A percentile compares a stretch with the other conserved stretches of the same genome.
phyloP scores from a whole-genome alignment of 2,329 filamentous ascomycete species.

The Myriosclerotinia scirpicola region DNA sequence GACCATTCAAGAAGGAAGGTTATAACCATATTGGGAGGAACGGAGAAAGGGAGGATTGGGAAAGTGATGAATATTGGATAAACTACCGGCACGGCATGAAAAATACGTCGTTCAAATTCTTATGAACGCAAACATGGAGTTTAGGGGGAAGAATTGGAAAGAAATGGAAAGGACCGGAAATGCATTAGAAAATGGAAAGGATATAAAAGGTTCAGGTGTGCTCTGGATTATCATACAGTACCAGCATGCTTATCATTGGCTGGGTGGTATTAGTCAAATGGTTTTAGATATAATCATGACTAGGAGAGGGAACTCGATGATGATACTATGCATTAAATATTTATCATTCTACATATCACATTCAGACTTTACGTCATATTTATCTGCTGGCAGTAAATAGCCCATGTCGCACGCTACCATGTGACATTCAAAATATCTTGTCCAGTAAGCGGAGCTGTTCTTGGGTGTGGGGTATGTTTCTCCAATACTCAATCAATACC shows the following conservation, averaged over 20 bases:
- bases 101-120: neutral
- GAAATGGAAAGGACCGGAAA: neutral
- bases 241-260: neutral
- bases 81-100: neutral
- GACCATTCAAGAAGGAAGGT: neutral
- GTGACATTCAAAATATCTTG: neutral
- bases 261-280: neutral
- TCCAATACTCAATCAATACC: neutral
- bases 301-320: neutral
- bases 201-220: neutral
- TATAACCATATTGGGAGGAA: neutral
- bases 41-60: neutral
- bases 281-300: neutral
- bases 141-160: neutral
- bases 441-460: neutral
- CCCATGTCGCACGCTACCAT: too few relatives aligned
- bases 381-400: neutral
- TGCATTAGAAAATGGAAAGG: slow-evolving; percentile 8
- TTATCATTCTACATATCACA: neutral
- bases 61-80: neutral
- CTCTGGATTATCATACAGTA: neutral
- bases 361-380: neutral
- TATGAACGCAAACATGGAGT: slow-evolving; percentile 8
- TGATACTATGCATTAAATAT: neutral
- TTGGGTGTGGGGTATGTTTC: too few relatives aligned